Base-by-base conservation (phyloP, 176 grass and related monocot genomes). In the Typha latifolia region DNA sequence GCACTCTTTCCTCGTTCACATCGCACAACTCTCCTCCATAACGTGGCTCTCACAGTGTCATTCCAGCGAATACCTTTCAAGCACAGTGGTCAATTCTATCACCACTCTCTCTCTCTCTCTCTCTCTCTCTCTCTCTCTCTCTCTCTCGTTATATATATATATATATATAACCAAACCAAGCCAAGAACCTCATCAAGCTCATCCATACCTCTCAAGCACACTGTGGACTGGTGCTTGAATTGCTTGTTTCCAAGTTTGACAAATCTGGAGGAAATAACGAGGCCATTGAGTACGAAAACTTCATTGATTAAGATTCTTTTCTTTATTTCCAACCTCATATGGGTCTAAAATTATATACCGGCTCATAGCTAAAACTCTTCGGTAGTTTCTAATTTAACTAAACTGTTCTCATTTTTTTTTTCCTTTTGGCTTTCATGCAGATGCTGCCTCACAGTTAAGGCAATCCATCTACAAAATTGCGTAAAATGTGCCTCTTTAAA, bases 361-460 rank as follows among this genome's bases (percentile, higher is more conserved):
- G 18, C 14, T n/a, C n/a, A n/a, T n/a, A n/a, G n/a, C n/a, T n/a
- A n/a, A n/a, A n/a, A n/a, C n/a, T n/a, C n/a, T 12, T 14, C 13
- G n/a, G 52, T 62, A 12, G 32, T 69, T 22, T 47, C 32, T 16
- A 48, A 24, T 61, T 21, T 24, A 12, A 14, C 62, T 61, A 11
- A 68, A 49, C 52, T 69, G 32, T 68, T 66, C 64, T 14, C 68
- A n/a, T n/a, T n/a, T n/a, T n/a, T n/a, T n/a, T n/a, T n/a, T n/a
- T 77, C 24, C 12, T 6, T 80, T 53, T 82, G 66, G 14, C 12
- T 12, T 66, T 64, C 51, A 27, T 78, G 62, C 83, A 97, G 93
- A 82, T 97, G 93, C 29, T 97, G 93, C 74, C 88, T 97, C 47
- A 92, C 93, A 68, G 88, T 97, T 14, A 97, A 97, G 93, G 93